phyloP scores from a whole-genome alignment of 2,329 filamentous ascomycete species.

The Purpureocillium takamizusanense region DNA sequence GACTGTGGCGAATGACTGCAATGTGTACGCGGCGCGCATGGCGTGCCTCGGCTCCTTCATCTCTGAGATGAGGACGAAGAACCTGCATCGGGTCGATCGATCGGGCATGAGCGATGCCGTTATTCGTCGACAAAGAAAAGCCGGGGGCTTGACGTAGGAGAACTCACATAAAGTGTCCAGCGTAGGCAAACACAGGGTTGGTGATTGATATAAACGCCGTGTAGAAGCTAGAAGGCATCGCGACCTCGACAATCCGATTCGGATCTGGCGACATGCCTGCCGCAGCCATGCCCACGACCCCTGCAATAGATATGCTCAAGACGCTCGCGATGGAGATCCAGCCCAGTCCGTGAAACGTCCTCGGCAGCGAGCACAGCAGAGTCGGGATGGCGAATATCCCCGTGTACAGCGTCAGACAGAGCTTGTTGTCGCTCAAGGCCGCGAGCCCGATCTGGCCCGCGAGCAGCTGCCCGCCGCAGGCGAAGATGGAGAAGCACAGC shows the following conservation, averaged over 20 bases:
- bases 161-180: constrained; percentile 37
- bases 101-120: too few species aligned
- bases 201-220: constrained; percentile 21
- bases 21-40: constrained; percentile 39
- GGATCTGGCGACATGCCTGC: constrained; percentile 31
- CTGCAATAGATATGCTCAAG: constrained; percentile 37
- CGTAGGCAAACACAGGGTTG: constrained; percentile 44
- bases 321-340: constrained; percentile 36
- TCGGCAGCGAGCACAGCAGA: constrained; percentile 35
- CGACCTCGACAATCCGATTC: constrained; percentile 25
- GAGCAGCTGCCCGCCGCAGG: constrained; percentile 39
- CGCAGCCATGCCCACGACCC: constrained; percentile 40
- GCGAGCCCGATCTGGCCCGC: constrained; percentile 40
- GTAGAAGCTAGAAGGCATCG: constrained; percentile 20
- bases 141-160: too few species aligned
- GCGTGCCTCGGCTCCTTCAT: constrained; percentile 41
- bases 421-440: constrained; percentile 31
- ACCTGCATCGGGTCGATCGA: too few species aligned
- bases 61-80: constrained; percentile 44
- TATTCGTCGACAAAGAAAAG: too few species aligned
- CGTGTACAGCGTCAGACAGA: constrained; percentile 40
- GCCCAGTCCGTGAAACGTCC: constrained; percentile 38
- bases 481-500: constrained; percentile 41
- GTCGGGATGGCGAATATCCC: constrained; percentile 40
- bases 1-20: constrained; percentile 38